Evolutionary conservation across 2,329 filamentous ascomycete species (phyloP), one percentile per base, ranked within the genome.

Genomic region (Sphaerostilbella broomeana): DNA sequence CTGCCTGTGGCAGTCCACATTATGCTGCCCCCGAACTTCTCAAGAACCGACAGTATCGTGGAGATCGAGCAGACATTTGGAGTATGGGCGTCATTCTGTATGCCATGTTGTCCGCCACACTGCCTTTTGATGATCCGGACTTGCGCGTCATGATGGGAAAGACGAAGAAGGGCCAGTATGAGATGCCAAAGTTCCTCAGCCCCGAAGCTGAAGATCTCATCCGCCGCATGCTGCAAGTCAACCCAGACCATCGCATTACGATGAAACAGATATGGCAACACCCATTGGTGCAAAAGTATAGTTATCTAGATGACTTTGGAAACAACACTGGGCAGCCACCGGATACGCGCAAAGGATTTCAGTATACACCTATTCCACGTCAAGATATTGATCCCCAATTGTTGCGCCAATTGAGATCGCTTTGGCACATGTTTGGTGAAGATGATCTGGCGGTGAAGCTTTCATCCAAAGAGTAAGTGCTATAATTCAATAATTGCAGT

Each of bases 21-120:
- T 98, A 98, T 54, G 90, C 90, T 13, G 89, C 92, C 1, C 92
- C 92, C 0, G 92, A 98, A 59, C 78, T 98, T 22, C 82, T 95
- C 46, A 78, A 79, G 49, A 82, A 81, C 27, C 72, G 73, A 24
- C 75, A 75, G 28, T 98, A 98, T 58, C 80, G 83, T 40, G 92
- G 90, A 9, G 84, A 87, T 38, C 81, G 80, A 54, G 86, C 87
- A 6, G 92, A 98, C 54, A 84, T 95, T 33, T 98, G 92, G 92
- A 95, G 89, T 57, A 79, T 88, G 60, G 88, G 88, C 1, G 84
- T 94, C 32, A 89, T 94, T 40, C 67, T 98, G 1, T 98, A 84
- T 58, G 89, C 88, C 9, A 81, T 94, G 65, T 71, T 98, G 16
- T 84, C 84, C 17, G 88, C 86, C 2, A 79, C 76, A 18, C 76